These are phyloP conservation scores for Lithocarpus polystachyus DNA, from an alignment of 306 rosid genomes.

Conservation along the genomic window DNA sequence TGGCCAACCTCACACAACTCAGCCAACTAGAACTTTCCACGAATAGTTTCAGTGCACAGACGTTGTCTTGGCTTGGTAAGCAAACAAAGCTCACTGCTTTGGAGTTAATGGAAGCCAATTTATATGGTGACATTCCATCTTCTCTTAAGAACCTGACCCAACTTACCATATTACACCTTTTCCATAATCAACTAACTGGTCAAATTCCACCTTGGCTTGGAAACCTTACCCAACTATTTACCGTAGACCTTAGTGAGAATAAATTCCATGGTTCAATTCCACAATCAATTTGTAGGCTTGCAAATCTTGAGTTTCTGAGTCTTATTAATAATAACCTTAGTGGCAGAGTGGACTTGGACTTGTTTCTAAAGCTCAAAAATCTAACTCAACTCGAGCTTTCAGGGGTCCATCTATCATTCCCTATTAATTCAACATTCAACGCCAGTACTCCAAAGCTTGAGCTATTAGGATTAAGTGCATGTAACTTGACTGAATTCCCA, in stretches of 20 bases:
- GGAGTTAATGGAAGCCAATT: too few species aligned
- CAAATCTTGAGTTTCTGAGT: fast-evolving
- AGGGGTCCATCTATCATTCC: background rate
- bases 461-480: fast-evolving
- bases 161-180: fast-evolving
- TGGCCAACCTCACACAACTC: too few species aligned
- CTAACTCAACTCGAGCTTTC: fast-evolving
- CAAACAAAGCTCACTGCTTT: too few species aligned
- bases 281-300: background rate
- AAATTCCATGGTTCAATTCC: background rate
- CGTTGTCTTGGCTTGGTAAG: too few species aligned
- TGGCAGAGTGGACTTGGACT: background rate
- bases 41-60: too few species aligned
- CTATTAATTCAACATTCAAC: background rate
- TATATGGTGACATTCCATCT: too few species aligned
- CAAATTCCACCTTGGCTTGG: too few species aligned
- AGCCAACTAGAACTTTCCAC: fast-evolving
- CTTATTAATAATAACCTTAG: fast-evolving
- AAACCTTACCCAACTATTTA: too few species aligned
- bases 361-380: background rate
- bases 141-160: too few species aligned
- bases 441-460: background rate
- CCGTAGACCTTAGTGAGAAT: fast-evolving
- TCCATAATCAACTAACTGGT: too few species aligned
- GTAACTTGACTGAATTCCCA: background rate